A percentile compares a stretch with the other conserved stretches of the same genome.
phyloP scores from a whole-genome alignment of 1,139 yeast genomes.

The Nakaseomyces delphensis region DNA sequence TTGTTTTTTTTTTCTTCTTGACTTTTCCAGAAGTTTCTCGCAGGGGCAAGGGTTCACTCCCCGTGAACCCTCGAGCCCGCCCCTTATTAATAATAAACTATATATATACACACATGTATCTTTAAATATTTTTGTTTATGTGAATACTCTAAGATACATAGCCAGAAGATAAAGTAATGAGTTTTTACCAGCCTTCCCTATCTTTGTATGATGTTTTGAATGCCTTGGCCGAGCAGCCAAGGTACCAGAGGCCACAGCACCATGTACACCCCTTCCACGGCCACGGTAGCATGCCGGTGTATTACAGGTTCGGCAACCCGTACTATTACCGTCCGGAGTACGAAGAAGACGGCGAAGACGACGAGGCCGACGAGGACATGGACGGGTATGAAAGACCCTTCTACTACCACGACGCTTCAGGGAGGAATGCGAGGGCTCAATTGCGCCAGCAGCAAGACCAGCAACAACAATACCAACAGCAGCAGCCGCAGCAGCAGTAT shows the following conservation, averaged over 20 bases:
- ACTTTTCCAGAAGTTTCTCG: no score
- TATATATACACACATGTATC: no score
- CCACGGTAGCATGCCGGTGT: constrained; percentile 6
- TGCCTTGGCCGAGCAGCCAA: constrained; percentile 18
- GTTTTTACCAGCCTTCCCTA: constrained; percentile 28
- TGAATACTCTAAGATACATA: no score
- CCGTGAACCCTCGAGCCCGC: no score
- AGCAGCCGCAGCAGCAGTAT: background rate
- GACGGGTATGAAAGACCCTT: constrained; percentile 8
- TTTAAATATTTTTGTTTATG: no score
- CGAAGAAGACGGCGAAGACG: constrained; percentile 16
- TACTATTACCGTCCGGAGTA: constrained; percentile 23
- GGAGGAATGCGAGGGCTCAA: constrained; percentile 1
- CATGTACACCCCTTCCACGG: constrained; percentile 6
- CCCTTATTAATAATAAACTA: no score
- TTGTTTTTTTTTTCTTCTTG: no score
- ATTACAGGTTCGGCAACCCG: constrained; percentile 15
- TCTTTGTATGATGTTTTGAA: constrained; percentile 27
- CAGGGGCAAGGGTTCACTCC: no score
- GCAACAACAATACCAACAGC: background rate
- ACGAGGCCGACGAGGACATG: constrained; percentile 9
- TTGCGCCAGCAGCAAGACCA: constrained; percentile 3
- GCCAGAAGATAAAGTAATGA: no score
- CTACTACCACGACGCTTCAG: constrained; percentile 10
- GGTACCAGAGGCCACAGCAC: constrained; percentile 7